phyloP scores from a whole-genome alignment of 305 asterid species.

The Galium porrigens region DNA sequence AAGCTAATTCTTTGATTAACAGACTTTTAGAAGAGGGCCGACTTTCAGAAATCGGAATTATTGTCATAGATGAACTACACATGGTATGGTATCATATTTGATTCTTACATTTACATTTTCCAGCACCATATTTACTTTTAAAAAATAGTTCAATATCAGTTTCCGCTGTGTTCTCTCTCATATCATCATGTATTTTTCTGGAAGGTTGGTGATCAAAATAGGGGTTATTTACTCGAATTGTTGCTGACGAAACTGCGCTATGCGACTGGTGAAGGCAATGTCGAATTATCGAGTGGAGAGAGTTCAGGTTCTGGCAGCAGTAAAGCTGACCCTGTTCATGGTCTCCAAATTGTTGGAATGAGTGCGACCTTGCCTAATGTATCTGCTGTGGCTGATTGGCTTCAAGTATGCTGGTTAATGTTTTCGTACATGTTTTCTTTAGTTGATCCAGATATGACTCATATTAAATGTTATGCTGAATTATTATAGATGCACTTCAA shows the following conservation, averaged over 20 bases:
- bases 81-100: constrained; percentile 81
- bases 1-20: constrained; percentile 88
- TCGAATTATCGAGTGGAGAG: constrained; percentile 76
- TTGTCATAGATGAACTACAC: constrained; percentile 98
- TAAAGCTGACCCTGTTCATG: constrained; percentile 61
- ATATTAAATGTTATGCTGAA: neutral
- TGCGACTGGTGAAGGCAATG: constrained; percentile 93
- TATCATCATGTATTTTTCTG: constrained; percentile 13
- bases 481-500: constrained; percentile 1
- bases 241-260: constrained; percentile 93
- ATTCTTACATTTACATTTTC: constrained; percentile 13
- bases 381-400: constrained; percentile 92
- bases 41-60: constrained; percentile 86
- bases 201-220: constrained; percentile 94
- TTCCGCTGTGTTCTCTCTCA: neutral
- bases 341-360: constrained; percentile 97
- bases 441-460: neutral
- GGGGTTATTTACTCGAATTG: constrained; percentile 96
- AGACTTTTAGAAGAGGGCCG: constrained; percentile 89
- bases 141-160: constrained; percentile 12
- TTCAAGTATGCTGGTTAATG: constrained; percentile 50
- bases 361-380: constrained; percentile 96
- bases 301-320: constrained; percentile 76
- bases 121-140: neutral
- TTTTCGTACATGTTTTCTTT: constrained; percentile 13